These are phyloP conservation scores for Gossypium aridum DNA, from an alignment of 441 rosid species.

Conservation along the genomic window DNA sequence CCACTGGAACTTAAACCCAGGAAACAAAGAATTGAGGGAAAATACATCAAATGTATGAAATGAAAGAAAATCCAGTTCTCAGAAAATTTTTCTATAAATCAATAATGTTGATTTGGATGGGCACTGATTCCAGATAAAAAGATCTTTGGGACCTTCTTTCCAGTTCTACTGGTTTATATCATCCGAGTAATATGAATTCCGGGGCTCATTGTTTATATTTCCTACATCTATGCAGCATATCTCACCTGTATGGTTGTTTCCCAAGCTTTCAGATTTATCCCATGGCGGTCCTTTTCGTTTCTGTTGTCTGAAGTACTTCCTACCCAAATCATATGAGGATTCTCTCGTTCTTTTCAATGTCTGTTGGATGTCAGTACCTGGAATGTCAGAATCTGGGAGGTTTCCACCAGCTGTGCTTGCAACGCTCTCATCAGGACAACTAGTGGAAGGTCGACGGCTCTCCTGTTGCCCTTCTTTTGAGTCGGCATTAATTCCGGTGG, in stretches of 20 bases:
- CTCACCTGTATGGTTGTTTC: constrained; percentile 20
- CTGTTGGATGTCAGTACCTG: constrained; percentile 27
- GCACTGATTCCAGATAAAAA: constrained; percentile 30
- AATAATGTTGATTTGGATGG: constrained; percentile 31
- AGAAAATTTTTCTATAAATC: constrained; percentile 32
- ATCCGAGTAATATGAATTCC: constrained; percentile 27
- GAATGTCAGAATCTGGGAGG: constrained; percentile 24
- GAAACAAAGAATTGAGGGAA: constrained; percentile 45
- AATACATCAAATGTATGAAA: constrained; percentile 30
- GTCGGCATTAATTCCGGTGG: constrained; percentile 10
- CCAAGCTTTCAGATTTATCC: neutral
- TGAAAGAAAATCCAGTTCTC: constrained; percentile 26
- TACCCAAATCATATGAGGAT: neutral
- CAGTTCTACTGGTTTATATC: constrained; percentile 34
- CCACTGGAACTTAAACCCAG: constrained; percentile 16
- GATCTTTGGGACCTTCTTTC: constrained; percentile 23
- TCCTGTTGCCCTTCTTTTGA: constrained; percentile 18
- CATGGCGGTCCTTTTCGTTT: constrained; percentile 40
- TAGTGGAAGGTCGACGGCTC: constrained; percentile 20
- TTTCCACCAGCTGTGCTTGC: constrained; percentile 27
- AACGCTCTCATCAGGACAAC: constrained; percentile 22
- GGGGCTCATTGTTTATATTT: constrained; percentile 24
- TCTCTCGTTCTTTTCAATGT: constrained; percentile 33
- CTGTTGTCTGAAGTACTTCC: constrained; percentile 16
- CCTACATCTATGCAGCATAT: constrained; percentile 28